Conservation (phyloP, 1,139 yeast species). For the Candida dubliniensis region DNA sequence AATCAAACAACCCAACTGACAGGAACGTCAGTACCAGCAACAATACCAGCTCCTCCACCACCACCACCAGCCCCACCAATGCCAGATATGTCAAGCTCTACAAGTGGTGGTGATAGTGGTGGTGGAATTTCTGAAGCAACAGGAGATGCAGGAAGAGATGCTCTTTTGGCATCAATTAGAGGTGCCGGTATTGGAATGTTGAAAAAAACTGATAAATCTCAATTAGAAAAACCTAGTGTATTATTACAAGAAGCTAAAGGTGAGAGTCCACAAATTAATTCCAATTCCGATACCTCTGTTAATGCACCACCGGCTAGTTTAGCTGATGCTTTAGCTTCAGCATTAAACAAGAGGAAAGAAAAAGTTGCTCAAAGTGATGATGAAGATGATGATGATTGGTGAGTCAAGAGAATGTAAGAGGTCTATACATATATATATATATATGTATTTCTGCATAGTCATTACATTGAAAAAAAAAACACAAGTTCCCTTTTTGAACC, state of each 20-base stretch:
- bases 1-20: conserved; percentile 29
- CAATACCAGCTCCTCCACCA: conserved; percentile 24
- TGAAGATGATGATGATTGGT: conserved; percentile 63
- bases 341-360: conserved; percentile 75
- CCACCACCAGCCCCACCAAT: conserved; percentile 40
- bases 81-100: conserved; percentile 15
- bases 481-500: too few species aligned
- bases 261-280: conserved; percentile 32
- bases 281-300: conserved; percentile 34
- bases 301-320: conserved; percentile 54
- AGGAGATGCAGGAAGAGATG: conserved; percentile 69
- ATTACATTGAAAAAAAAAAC: too few species aligned
- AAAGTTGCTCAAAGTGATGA: conserved; percentile 85
- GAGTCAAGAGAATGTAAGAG: too few species aligned
- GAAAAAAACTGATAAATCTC: conserved; percentile 78
- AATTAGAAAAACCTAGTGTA: conserved; percentile 75
- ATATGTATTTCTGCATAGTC: too few species aligned
- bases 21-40: too few species aligned
- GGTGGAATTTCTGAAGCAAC: conserved; percentile 24
- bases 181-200: conserved; percentile 70
- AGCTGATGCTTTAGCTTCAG: conserved; percentile 88
- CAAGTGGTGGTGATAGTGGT: not conserved
- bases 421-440: too few species aligned
- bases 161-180: conserved; percentile 82
- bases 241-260: conserved; percentile 72